phyloP scores from a whole-genome alignment of 202 grass and related monocot species.

The Zizania palustris region DNA sequence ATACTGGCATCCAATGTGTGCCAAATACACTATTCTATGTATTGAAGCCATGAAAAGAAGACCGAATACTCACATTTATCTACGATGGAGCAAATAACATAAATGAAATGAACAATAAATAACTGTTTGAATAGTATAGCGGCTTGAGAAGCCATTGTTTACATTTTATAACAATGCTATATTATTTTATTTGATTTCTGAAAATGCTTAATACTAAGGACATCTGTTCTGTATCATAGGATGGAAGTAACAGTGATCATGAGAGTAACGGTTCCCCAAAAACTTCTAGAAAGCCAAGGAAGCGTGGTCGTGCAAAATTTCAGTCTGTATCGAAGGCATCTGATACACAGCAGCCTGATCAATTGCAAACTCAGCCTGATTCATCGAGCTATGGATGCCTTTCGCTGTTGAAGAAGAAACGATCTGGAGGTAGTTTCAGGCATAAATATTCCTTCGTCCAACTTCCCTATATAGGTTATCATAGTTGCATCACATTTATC shows the following conservation, averaged over 20 bases:
- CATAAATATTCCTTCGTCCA: conserved; percentile 14
- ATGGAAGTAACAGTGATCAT: conserved; percentile 83
- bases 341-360: conserved; percentile 74
- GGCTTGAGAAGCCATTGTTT: conserved; percentile 25
- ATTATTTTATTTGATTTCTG: conserved; percentile 22
- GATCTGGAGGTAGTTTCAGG: conserved; percentile 72
- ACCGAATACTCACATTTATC: neutral
- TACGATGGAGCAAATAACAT: neutral
- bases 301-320: conserved; percentile 77
- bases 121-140: neutral
- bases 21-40: neutral
- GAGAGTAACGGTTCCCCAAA: conserved; percentile 80
- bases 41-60: neutral
- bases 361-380: conserved; percentile 69
- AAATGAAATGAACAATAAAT: neutral
- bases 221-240: conserved; percentile 55
- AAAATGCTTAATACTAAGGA: conserved; percentile 43
- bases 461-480: neutral
- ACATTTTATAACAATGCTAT: conserved; percentile 28
- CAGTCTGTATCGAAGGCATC: conserved; percentile 60
- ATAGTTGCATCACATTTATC: conserved; percentile 11
- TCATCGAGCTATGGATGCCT: conserved; percentile 83
- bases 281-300: conserved; percentile 66
- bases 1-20: neutral
- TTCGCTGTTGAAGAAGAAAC: conserved; percentile 91